Evolutionary conservation across 1,284 basidiomycete species (phyloP).

Genomic region (Ganoderma multipileum): DNA sequence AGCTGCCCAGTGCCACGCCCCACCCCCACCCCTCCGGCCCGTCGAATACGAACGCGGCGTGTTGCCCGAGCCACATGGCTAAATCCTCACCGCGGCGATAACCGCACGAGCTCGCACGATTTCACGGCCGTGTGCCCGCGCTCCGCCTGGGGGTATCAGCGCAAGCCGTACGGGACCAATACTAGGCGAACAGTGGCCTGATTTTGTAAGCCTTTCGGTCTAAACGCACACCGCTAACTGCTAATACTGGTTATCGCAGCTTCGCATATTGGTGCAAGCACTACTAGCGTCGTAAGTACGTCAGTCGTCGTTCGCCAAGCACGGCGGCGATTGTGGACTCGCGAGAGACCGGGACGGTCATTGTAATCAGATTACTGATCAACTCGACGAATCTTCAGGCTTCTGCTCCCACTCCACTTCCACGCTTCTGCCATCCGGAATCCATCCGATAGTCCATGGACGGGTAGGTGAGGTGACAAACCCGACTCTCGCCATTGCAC

Average conservation of each 20-base stretch:
- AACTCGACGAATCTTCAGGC: not conserved
- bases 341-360: not conserved
- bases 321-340: not conserved
- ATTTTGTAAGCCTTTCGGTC: too few species aligned
- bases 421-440: not conserved
- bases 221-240: too few species aligned
- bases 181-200: too few species aligned
- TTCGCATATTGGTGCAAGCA: too few species aligned
- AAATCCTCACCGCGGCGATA: not conserved
- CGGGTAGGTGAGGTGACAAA: too few species aligned
- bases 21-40: not conserved
- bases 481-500: not conserved
- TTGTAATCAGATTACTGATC: not conserved
- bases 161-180: too few species aligned
- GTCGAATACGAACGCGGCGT: not conserved
- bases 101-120: not conserved
- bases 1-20: not conserved
- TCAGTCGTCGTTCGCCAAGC: too few species aligned
- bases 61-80: not conserved
- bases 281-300: too few species aligned
- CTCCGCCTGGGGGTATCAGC: not conserved
- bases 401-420: slow-evolving; percentile 1
- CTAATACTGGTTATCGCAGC: too few species aligned
- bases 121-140: not conserved
- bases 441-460: not conserved